phyloP scores from a whole-genome alignment of 306 rosid species.

The Acmispon strigosus region DNA sequence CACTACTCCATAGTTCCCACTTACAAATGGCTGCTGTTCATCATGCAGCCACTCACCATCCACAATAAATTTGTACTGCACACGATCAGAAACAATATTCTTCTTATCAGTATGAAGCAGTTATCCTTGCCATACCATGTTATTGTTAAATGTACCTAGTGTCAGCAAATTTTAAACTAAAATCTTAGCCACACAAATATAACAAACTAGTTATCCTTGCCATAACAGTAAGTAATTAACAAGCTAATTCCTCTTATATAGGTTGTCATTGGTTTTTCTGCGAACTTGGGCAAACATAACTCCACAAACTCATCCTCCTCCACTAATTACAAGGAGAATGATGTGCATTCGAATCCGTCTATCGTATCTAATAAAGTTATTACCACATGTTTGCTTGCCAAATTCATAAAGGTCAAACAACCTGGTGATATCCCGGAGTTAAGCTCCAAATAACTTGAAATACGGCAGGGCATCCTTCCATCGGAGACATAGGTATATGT shows the following conservation, averaged over 20 bases:
- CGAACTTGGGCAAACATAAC: not conserved
- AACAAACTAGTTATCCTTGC: no score
- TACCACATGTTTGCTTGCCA: not conserved
- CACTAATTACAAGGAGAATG: not conserved
- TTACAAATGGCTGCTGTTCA: slow-evolving; percentile 52
- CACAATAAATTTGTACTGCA: slow-evolving; percentile 75
- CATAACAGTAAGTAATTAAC: not conserved
- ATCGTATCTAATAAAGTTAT: not conserved
- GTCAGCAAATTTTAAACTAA: not conserved
- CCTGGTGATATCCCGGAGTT: slow-evolving; percentile 82
- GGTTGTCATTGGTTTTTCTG: not conserved
- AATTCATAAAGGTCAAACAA: slow-evolving; percentile 27
- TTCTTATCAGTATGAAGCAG: slow-evolving; percentile 19
- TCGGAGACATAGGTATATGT: slow-evolving; percentile 60
- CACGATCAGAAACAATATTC: slow-evolving; percentile 23
- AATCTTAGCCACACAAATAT: not conserved
- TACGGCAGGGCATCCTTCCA: slow-evolving; percentile 68
- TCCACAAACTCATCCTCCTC: not conserved
- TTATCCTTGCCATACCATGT: not conserved
- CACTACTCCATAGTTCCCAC: slow-evolving; percentile 55
- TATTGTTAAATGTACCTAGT: not conserved
- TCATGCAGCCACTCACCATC: slow-evolving; percentile 89
- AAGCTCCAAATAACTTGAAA: slow-evolving; percentile 82
- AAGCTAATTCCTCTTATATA: not conserved
- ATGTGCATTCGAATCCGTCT: slow-evolving; percentile 3